Evolutionary conservation across 208 protist genomes (phyloP), one percentile per base, ranked within the genome.

Genomic region (Trypanosoma congolense): DNA sequence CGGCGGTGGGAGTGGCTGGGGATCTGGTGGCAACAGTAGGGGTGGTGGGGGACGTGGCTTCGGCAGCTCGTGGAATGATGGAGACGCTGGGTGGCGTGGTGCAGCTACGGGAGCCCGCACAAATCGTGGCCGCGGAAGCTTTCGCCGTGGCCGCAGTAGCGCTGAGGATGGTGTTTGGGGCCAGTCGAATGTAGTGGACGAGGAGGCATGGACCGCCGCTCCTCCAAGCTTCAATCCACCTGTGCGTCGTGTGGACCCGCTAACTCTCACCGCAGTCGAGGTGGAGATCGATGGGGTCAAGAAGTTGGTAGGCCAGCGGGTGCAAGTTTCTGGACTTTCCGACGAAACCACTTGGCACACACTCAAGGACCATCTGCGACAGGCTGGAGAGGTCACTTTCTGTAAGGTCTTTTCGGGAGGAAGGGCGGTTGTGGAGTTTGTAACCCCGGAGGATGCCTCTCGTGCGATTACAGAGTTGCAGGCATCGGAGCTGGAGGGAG

Each of bases 261-360:
- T 94, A 42, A 90, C 87, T 24, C 79, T 94, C 41, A 94, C 87
- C 19, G 87, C 87, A 9, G 87, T 86, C 12, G 87, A 94, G 64
- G 87, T 94, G 45, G 72, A 76, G 59, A 86, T 94, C 41, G 87
- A 94, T 56, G 87, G 87, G 0, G 73, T 94, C 30, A 90, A 91
- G 61, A 94, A 94, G 58, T 74, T 94, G 16, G 87, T 94, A 3
- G 90, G 90, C 2, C 83, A 90, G 65, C 68, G 85, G 10, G 83
- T 96, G 24, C 83, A 87, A 48, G 73, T 96, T 24, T 76, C 77
- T 4, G 85, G 85, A 14, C 73, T 96, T 3, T 73, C 84, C 14
- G 84, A 91, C 40, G 77, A 86, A 19, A 94, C 87, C 1, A 85
- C 78, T 4, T 96, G 90, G 90, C 87, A 92, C 38, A 87, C 77